Conservation (phyloP, 192 early-diverging fungal species). For the Backusella macrospora region DNA sequence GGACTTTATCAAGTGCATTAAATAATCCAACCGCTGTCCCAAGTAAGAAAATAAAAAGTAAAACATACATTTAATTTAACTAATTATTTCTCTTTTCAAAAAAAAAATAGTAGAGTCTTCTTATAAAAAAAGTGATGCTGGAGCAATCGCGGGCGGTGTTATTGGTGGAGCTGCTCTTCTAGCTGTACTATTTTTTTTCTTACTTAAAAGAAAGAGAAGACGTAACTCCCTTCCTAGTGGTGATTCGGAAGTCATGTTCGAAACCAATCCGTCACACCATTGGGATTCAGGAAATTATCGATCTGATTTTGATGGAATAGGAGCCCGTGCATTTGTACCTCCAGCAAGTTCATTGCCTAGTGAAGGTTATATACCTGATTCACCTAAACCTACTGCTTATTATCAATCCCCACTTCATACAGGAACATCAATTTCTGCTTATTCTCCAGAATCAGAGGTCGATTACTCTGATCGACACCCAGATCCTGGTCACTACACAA, state of each 20-base stretch:
- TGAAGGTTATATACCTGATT: constrained; percentile 6
- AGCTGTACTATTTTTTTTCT: neutral
- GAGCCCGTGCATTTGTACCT: constrained; percentile 7
- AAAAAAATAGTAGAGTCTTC: neutral
- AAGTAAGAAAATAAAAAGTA: neutral
- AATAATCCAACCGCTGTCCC: neutral
- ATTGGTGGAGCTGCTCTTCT: neutral
- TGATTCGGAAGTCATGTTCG: neutral
- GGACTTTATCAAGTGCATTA: too few relatives aligned
- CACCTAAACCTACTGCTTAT: neutral
- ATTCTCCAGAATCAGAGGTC: neutral
- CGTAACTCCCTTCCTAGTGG: neutral
- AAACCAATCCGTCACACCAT: neutral
- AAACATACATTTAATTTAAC: neutral
- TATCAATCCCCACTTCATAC: constrained; percentile 10
- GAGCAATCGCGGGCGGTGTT: neutral
- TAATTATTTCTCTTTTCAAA: neutral
- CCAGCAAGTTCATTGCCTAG: neutral
- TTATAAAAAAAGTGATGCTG: neutral
- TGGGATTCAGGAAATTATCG: neutral
- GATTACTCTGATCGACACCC: neutral
- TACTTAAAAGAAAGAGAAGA: neutral
- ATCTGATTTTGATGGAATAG: neutral
- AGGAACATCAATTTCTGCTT: neutral
- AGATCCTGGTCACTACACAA: neutral